phyloP scores from a whole-genome alignment of 805 yeast genomes.

The Candida wancherniae region DNA sequence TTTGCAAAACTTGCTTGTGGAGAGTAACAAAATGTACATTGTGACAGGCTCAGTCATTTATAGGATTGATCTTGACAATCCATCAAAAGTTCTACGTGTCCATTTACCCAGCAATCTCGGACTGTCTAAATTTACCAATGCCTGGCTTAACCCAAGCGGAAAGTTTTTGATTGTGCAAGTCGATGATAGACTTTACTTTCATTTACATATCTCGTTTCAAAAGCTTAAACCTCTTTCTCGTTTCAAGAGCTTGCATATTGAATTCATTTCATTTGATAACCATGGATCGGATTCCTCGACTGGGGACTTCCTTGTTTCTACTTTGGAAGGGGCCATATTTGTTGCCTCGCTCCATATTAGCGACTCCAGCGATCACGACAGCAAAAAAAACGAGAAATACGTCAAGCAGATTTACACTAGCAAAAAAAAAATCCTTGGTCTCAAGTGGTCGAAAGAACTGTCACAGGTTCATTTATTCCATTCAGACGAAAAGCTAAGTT shows the following conservation, averaged over 20 bases:
- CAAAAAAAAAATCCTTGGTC: slow-evolving; percentile 14
- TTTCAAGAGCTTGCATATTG: slow-evolving; percentile 41
- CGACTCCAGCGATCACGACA: slow-evolving; percentile 20
- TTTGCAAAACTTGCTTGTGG: slow-evolving; percentile 25
- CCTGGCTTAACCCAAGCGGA: slow-evolving; percentile 39
- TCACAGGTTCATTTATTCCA: slow-evolving; percentile 23
- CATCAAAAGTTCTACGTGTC: slow-evolving; percentile 26
- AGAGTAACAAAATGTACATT: slow-evolving; percentile 33
- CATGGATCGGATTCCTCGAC: no score
- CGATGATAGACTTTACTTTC: slow-evolving; percentile 29
- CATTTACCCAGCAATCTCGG: slow-evolving; percentile 18
- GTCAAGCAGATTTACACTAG: slow-evolving; percentile 25
- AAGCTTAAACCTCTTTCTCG: slow-evolving; percentile 42
- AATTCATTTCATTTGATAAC: slow-evolving; percentile 19
- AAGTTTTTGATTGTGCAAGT: slow-evolving; percentile 28
- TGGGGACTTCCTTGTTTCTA: slow-evolving; percentile 28
- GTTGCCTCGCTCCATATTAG: slow-evolving; percentile 27
- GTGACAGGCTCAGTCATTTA: slow-evolving; percentile 19
- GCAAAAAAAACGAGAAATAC: slow-evolving; percentile 35
- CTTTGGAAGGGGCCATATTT: slow-evolving; percentile 27
- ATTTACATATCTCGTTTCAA: slow-evolving; percentile 38
- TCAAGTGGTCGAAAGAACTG: slow-evolving; percentile 18
- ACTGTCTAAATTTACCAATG: slow-evolving; percentile 17
- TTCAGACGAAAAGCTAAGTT: slow-evolving; percentile 17
- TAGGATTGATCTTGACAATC: slow-evolving; percentile 33